Base-by-base conservation (phyloP, 73 alveolate genomes). In the Paramecium primaurelia region DNA sequence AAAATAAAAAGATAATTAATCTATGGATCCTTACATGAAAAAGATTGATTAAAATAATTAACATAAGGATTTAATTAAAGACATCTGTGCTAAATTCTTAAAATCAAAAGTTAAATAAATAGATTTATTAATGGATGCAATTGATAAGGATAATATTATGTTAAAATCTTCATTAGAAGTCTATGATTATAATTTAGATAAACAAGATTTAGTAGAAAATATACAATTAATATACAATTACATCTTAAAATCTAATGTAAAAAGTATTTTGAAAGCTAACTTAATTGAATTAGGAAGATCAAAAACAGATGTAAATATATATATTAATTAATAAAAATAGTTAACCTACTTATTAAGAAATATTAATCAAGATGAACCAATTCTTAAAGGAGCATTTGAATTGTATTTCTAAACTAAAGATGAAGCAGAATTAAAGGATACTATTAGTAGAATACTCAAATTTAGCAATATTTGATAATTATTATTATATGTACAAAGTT, bases 321-420 rank as follows among this genome's bases (percentile, higher is more conserved):
- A 45, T n/a, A 20, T 44, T 32, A 54, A 2, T 80, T 20, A 40
- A 7, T 0, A 44, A 4, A 16, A 40, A 11, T 80, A 80, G 91
- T 36, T 80, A 26, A 80, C 91, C 8, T 80, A 80, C 10, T 80
- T 80, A 26, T 28, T 80, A 18, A 80, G 37, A 25, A 40, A 47
- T 10, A 42, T 80, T 12, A 44, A 80, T 80, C 58, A 42, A 42
- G 91, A 80, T 45, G 91, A 80, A 8, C 91, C 91, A 26, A 80
- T 80, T 32, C n/a, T 80, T 71, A 80, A 80, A 25, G 91, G 91
- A 80, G 91, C 91, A 20, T 80, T 80, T 25, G 91, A 80, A 26
- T 49, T 80, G 51, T 80, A 80, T 47, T 80, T 80, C 75, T 47
- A 45, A 45, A 80, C 71, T 0, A 80, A 80, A 26, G 91, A 80